Conservation (phyloP, 2,329 filamentous ascomycete genomes). For the Nothopassalora personata region DNA sequence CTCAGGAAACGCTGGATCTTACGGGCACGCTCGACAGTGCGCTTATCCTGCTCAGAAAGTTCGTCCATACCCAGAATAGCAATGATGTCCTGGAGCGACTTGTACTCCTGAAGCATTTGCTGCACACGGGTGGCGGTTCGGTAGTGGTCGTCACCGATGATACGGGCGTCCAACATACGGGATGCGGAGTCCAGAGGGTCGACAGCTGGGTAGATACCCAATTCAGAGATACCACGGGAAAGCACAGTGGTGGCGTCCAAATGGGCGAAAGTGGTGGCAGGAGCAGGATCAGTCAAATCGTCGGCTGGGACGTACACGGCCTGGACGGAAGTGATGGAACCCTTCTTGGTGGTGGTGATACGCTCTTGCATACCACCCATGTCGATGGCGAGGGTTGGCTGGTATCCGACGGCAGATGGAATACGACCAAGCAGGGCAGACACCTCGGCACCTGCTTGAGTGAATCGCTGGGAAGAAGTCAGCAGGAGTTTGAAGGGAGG, state of each 20-base stretch:
- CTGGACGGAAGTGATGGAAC: conserved; percentile 99
- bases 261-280: conserved; percentile 98
- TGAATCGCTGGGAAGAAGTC: conserved; percentile 84
- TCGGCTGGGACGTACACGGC: conserved; percentile 99
- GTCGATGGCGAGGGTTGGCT: conserved; percentile 95
- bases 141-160: conserved; percentile 98
- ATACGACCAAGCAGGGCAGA: conserved; percentile 99
- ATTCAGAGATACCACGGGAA: conserved; percentile 99
- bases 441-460: conserved; percentile 99
- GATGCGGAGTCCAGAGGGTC: conserved; percentile 99
- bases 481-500: conserved; percentile 34
- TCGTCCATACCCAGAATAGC: conserved; percentile 99
- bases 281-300: conserved; percentile 99
- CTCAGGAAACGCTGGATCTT: conserved; percentile 99
- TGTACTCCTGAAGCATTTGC: conserved; percentile 99
- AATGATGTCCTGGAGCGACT: conserved; percentile 98
- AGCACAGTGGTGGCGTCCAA: conserved; percentile 99
- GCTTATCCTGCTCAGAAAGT: conserved; percentile 97
- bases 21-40: conserved; percentile 99
- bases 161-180: conserved; percentile 98
- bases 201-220: conserved; percentile 99
- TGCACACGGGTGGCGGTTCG: conserved; percentile 88
- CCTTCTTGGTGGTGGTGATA: conserved; percentile 99
- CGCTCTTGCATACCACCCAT: conserved; percentile 99
- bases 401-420: conserved; percentile 99